Evolutionary conservation across 2,329 filamentous ascomycete species (phyloP).

Genomic region (Stromatinia cepivora): DNA sequence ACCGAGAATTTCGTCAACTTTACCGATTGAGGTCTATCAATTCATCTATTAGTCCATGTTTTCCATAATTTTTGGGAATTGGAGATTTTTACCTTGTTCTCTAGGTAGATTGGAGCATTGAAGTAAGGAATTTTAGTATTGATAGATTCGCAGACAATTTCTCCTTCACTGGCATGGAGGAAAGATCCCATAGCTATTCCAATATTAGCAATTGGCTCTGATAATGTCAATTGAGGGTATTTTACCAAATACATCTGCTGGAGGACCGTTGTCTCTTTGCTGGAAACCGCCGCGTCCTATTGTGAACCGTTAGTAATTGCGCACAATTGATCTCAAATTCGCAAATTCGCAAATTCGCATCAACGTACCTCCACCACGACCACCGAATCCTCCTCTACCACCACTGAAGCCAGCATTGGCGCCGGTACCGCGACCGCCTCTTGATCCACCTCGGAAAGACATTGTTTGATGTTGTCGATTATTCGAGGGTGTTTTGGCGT

Average conservation of each 20-base stretch:
- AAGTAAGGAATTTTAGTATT: conserved; percentile 98
- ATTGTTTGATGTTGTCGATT: conserved; percentile 32
- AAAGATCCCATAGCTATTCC: conserved; percentile 84
- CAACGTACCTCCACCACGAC: conserved; percentile 46
- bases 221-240: conserved; percentile 18
- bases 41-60: conserved; percentile 7
- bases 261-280: conserved; percentile 61
- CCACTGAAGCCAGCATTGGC: conserved; percentile 53
- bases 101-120: conserved; percentile 97
- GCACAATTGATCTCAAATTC: conserved; percentile 18
- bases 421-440: conserved; percentile 50
- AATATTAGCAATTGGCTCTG: conserved; percentile 28
- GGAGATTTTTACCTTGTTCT: conserved; percentile 74
- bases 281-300: conserved; percentile 63
- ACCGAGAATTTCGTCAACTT: conserved; percentile 96
- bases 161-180: conserved; percentile 92
- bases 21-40: conserved; percentile 76
- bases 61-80: too few relatives aligned
- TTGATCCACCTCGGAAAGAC: conserved; percentile 58
- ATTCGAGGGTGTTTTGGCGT: conserved; percentile 43
- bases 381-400: conserved; percentile 51
- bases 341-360: conserved; percentile 33
- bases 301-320: conserved; percentile 31
- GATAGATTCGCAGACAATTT: conserved; percentile 94
- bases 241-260: conserved; percentile 58